Evolutionary conservation across 176 grass and related monocot genomes (phyloP).

Genomic region (Elymus sibiricus): DNA sequence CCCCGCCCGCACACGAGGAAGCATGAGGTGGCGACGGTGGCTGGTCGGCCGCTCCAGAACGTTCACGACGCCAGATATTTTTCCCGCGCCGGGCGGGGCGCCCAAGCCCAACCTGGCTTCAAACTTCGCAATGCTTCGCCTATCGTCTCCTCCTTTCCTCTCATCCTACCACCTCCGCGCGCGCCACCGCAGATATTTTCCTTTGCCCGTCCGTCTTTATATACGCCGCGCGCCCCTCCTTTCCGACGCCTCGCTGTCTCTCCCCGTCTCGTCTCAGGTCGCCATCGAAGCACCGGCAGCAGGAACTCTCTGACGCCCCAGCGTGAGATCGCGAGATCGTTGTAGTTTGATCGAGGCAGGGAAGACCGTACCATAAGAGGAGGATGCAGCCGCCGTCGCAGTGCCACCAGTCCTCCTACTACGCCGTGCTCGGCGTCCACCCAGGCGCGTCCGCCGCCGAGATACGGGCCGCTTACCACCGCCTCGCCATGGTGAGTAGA

Average conservation of each 20-base stretch:
- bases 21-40: not conserved
- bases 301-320: not conserved
- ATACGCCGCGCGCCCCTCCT: not conserved
- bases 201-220: not conserved
- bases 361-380: not conserved
- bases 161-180: not conserved
- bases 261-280: not conserved
- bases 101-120: conserved; percentile 2
- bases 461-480: conserved; percentile 76
- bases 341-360: not conserved
- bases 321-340: not conserved
- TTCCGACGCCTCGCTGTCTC: not conserved
- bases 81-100: conserved; percentile 13
- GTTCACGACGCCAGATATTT: conserved; percentile 60
- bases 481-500: conserved; percentile 71
- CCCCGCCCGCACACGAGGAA: not conserved
- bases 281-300: not conserved
- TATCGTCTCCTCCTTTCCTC: conserved; percentile 19
- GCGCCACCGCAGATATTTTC: conserved; percentile 30
- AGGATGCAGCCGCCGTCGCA: not conserved
- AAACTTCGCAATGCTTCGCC: conserved; percentile 29
- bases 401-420: conserved; percentile 43
- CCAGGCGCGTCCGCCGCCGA: conserved; percentile 49
- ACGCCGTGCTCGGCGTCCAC: conserved; percentile 69
- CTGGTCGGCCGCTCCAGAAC: conserved; percentile 41